These are phyloP conservation scores for Leccinum aurantiacum DNA, from an alignment of 768 basidiomycete genomes.

Conservation along the genomic window DNA sequence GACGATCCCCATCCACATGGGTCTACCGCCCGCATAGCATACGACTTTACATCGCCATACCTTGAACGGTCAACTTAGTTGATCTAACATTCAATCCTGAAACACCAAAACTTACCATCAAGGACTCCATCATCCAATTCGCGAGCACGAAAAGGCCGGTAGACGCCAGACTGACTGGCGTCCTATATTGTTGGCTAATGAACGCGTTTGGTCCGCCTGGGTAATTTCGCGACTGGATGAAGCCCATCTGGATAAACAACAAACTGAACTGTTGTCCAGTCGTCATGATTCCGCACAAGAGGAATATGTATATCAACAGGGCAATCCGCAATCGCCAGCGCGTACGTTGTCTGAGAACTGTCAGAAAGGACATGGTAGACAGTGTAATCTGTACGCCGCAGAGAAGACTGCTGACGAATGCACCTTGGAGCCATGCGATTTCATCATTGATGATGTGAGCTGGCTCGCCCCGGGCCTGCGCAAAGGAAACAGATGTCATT, in stretches of 20 bases:
- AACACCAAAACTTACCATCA: conserved; percentile 17
- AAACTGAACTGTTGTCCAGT: conserved; percentile 13
- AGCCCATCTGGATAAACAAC: conserved; percentile 18
- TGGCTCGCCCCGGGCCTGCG: conserved; percentile 1
- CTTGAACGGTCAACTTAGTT: conserved; percentile 7
- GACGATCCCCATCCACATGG: conserved; percentile 10
- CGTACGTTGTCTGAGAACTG: conserved; percentile 16
- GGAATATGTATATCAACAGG: conserved; percentile 15
- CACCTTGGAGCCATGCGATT: conserved; percentile 23
- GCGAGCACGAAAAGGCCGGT: conserved; percentile 15
- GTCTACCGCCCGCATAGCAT: conserved; percentile 11
- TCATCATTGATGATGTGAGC: conserved; percentile 2
- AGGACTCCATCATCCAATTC: conserved; percentile 24
- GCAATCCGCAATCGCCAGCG: conserved; percentile 11
- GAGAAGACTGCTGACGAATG: conserved; percentile 21
- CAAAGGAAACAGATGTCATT: conserved; percentile 8
- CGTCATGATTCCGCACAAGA: conserved; percentile 18
- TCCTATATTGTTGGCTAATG: background rate
- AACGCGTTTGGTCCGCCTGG: conserved; percentile 18
- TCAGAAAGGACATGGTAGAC: conserved; percentile 20
- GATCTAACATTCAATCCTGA: background rate
- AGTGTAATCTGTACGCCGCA: conserved; percentile 22
- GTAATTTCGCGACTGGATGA: conserved; percentile 10
- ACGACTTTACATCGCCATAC: conserved; percentile 26
- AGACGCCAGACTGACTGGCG: conserved; percentile 6